These are phyloP conservation scores for Mycena filopes DNA, from an alignment of 768 basidiomycete genomes.

Conservation along the genomic window DNA sequence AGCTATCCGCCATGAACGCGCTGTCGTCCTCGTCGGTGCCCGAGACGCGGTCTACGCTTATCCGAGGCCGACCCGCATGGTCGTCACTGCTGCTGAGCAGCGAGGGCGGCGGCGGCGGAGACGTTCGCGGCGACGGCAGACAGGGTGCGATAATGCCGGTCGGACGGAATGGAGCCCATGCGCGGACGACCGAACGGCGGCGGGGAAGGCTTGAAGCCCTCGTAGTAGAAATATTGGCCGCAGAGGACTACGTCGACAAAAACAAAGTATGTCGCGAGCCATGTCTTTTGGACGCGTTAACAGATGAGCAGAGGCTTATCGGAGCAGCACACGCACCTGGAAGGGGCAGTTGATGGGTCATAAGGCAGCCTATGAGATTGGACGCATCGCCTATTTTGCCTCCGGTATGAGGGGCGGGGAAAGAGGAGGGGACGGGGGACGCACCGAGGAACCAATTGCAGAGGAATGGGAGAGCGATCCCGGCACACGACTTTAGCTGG, in stretches of 20 bases:
- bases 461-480: constrained; percentile 93
- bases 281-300: constrained; percentile 64
- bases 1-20: constrained; percentile 74
- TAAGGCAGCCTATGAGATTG: constrained; percentile 89
- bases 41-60: constrained; percentile 22
- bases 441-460: constrained; percentile 92
- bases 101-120: constrained; percentile 76
- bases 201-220: constrained; percentile 48
- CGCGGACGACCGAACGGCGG: constrained; percentile 51
- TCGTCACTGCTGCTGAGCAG: constrained; percentile 70
- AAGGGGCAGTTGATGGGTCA: constrained; percentile 96
- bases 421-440: constrained; percentile 36
- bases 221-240: constrained; percentile 85
- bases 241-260: constrained; percentile 82
- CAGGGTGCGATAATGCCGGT: constrained; percentile 70
- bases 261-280: constrained; percentile 93
- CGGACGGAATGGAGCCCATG: constrained; percentile 51
- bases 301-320: constrained; percentile 23
- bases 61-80: constrained; percentile 29
- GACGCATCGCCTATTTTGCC: constrained; percentile 81
- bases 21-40: constrained; percentile 58
- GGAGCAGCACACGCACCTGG: constrained; percentile 66
- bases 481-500: constrained; percentile 81
- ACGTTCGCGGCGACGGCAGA: constrained; percentile 78
- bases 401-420: constrained; percentile 10